Conservation (phyloP, 2,329 filamentous ascomycete species). For the Calonectria fujianensis region DNA sequence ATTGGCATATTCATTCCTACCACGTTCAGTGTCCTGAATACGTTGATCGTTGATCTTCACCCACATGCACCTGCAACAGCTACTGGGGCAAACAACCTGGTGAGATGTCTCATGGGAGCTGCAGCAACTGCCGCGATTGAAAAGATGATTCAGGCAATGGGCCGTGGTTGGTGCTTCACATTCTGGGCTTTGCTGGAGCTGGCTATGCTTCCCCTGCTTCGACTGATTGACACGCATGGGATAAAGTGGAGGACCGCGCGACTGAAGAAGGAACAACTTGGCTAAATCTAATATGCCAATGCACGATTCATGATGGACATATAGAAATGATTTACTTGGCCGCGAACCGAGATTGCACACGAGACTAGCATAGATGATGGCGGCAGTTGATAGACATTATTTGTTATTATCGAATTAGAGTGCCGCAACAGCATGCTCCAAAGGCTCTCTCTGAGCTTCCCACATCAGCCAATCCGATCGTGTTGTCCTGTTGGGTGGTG, state of each 20-base stretch:
- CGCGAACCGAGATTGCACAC: neutral
- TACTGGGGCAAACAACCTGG: conserved; percentile 78
- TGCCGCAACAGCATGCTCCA: conserved; percentile 80
- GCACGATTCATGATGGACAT: conserved; percentile 19
- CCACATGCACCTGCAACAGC: conserved; percentile 77
- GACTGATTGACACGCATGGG: conserved; percentile 69
- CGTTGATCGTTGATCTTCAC: conserved; percentile 78
- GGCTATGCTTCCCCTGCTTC: conserved; percentile 69
- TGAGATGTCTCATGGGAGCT: conserved; percentile 77
- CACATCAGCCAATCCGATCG: conserved; percentile 98
- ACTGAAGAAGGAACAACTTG: conserved; percentile 59
- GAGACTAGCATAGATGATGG: neutral
- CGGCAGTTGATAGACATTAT: conserved; percentile 27
- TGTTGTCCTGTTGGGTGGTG: conserved; percentile 79
- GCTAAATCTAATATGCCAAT: conserved; percentile 1
- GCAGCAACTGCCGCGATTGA: conserved; percentile 76
- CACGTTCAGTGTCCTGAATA: conserved; percentile 78
- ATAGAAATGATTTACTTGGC: neutral
- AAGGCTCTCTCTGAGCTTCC: conserved; percentile 84
- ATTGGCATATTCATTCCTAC: conserved; percentile 76
- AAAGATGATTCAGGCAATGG: conserved; percentile 74
- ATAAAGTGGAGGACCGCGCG: conserved; percentile 72
- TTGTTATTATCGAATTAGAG: conserved; percentile 63
- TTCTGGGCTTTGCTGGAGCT: conserved; percentile 72
- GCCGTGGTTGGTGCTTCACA: conserved; percentile 78